Evolutionary conservation across 2,329 filamentous ascomycete genomes (phyloP), one percentile per base, ranked within the genome.

Genomic region (Neonectria faginata): DNA sequence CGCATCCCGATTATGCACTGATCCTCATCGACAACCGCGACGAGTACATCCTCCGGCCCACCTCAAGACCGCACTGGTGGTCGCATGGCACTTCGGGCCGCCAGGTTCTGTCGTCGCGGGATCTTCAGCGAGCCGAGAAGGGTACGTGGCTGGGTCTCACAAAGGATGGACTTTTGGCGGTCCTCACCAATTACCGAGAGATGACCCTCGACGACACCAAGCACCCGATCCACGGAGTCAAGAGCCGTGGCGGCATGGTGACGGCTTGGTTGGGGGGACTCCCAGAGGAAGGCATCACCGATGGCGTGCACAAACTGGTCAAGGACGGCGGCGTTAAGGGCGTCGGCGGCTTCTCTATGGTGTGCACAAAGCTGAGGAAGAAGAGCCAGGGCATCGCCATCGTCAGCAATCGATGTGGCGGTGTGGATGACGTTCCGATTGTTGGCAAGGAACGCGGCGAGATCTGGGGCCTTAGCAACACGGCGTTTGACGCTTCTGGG

Each of bases 11-110:
- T 69, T 94, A 94, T 79, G 85, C 90, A 27, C 84, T 94, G 65
- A 91, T 95, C 71, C 80, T 92, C 65, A 83, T 94, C 75, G 88
- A 94, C 80, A 95, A 95, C 77, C 87, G 92, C 71, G 92, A 95
- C 81, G 91, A 91, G 76, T 91, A 86, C 79, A 87, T 91, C 67
- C 82, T 89, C 14, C 84, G 88, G 29, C 88, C 88, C 4, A 91
- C 88, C 2, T 88, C 85, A 57, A 82, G 86, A 63, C 88, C 88
- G 7, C 84, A 89, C 76, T 91, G 88, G 88, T 91, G 88, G 88
- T 83, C 77, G 47, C 83, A 83, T 64, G 75, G 77, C 20, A 73
- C 76, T 42, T 79, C 81, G 33, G 80, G 81, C 14, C 66, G 77
- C 45, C 69, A 82, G 62, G 80, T 90, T 56, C 83, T 91, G 31